phyloP scores from a whole-genome alignment of 305 asterid species.

The Striga hermonthica region DNA sequence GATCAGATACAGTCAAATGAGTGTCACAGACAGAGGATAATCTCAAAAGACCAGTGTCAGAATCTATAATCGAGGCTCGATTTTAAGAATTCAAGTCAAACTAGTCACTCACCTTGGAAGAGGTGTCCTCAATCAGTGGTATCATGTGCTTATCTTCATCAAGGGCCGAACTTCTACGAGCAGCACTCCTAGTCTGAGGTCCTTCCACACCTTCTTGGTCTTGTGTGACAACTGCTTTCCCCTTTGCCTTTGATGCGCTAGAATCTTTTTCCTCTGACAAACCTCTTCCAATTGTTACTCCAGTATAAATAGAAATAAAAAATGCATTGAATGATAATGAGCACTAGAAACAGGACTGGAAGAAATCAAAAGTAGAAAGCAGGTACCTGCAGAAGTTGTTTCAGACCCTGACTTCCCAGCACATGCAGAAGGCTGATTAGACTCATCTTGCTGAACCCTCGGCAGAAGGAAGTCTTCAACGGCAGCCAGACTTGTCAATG shows the following conservation, averaged over 20 bases:
- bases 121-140: slow-evolving; percentile 55
- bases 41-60: slow-evolving; percentile 7
- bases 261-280: slow-evolving; percentile 44
- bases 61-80: neutral
- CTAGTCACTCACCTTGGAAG: slow-evolving; percentile 51
- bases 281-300: slow-evolving; percentile 49
- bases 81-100: slow-evolving; percentile 6
- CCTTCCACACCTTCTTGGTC: slow-evolving; percentile 63
- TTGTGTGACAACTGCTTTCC: slow-evolving; percentile 65
- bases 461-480: slow-evolving; percentile 85
- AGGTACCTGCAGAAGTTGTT: slow-evolving; percentile 42
- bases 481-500: slow-evolving; percentile 82
- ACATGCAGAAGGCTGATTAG: slow-evolving; percentile 51
- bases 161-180: slow-evolving; percentile 60
- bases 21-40: neutral
- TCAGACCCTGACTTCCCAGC: slow-evolving; percentile 50
- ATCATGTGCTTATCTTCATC: slow-evolving; percentile 62
- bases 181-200: slow-evolving; percentile 71
- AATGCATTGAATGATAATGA: slow-evolving; percentile 62
- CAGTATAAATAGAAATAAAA: slow-evolving; percentile 54
- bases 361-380: slow-evolving; percentile 33
- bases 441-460: slow-evolving; percentile 63
- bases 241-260: slow-evolving; percentile 66
- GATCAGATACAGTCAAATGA: neutral
- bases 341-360: slow-evolving; percentile 51